Conservation (phyloP, 1,139 yeast genomes). For the Kurtzmaniella quercitrusa region DNA sequence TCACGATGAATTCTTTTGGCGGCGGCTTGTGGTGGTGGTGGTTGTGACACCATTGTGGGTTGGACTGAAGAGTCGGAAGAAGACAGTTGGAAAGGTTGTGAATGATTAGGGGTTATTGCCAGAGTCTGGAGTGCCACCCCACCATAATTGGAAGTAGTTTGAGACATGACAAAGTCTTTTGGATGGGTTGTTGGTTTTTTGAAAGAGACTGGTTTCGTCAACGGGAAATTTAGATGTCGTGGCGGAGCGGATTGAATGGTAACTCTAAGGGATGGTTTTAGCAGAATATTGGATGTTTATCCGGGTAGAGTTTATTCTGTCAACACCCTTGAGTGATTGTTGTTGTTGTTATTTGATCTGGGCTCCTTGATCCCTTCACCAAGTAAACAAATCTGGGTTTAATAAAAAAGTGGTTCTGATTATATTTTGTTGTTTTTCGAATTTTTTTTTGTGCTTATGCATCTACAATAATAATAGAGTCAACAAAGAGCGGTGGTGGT, state of each 20-base stretch:
- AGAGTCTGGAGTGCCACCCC: not conserved
- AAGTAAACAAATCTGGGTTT: not conserved
- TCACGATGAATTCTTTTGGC: conserved; percentile 42
- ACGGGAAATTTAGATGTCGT: not conserved
- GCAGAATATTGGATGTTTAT: not conserved
- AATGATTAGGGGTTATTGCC: not conserved
- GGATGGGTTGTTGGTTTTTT: not conserved
- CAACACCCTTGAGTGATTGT: not conserved
- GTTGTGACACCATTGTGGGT: not conserved
- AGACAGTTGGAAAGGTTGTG: not conserved
- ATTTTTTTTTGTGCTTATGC: not conserved
- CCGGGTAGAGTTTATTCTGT: not conserved
- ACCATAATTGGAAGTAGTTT: not conserved
- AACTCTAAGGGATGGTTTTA: not conserved
- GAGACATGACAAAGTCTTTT: conserved; percentile 1
- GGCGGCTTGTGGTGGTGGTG: not conserved
- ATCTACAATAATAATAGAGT: not conserved
- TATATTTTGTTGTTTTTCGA: not conserved
- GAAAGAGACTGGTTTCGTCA: not conserved
- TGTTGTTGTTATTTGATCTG: not conserved
- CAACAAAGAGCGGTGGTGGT: not conserved
- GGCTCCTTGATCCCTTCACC: not conserved
- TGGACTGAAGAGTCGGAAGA: not conserved
- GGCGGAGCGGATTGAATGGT: not conserved
- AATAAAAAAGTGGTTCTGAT: not conserved